phyloP scores from a whole-genome alignment of 805 yeast species.

The Phaffomyces thermotolerans region DNA sequence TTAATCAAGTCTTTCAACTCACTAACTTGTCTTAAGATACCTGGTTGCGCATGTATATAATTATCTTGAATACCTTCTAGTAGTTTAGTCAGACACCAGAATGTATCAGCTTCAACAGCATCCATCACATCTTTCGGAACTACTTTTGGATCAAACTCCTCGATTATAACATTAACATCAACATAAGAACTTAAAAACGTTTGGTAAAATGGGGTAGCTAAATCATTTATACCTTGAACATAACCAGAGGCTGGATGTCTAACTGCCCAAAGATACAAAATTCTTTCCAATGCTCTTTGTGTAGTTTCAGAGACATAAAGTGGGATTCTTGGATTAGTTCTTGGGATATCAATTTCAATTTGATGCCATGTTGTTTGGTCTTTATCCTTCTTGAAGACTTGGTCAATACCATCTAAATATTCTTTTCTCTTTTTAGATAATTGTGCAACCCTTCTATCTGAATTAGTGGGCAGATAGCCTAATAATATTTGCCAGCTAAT shows the following conservation, averaged over 20 bases:
- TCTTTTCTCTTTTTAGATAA: conserved; percentile 78
- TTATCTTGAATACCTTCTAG: conserved; percentile 95
- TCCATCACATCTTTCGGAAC: conserved; percentile 54
- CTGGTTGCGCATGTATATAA: conserved; percentile 97
- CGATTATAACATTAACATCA: conserved; percentile 40
- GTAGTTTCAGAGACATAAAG: conserved; percentile 64
- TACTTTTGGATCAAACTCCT: conserved; percentile 51
- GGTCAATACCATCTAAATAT: conserved; percentile 66
- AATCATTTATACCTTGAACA: conserved; percentile 95
- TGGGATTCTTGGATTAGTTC: conserved; percentile 82
- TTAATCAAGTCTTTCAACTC: conserved; percentile 71
- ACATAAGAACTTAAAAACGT: conserved; percentile 70
- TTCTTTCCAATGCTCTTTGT: conserved; percentile 72
- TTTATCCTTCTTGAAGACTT: conserved; percentile 48
- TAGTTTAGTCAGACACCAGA: conserved; percentile 90
- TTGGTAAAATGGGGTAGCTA: conserved; percentile 89
- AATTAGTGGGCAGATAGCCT: conserved; percentile 86
- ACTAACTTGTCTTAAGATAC: conserved; percentile 84
- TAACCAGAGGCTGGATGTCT: conserved; percentile 97
- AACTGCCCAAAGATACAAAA: conserved; percentile 88
- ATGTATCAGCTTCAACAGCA: conserved; percentile 88
- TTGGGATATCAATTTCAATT: conserved; percentile 86
- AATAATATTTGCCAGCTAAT: conserved; percentile 82
- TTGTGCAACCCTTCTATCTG: conserved; percentile 63
- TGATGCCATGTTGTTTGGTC: conserved; percentile 91